These are phyloP conservation scores for Groenewaldozyma salmanticensis DNA, from an alignment of 805 yeast genomes.

Conservation along the genomic window DNA sequence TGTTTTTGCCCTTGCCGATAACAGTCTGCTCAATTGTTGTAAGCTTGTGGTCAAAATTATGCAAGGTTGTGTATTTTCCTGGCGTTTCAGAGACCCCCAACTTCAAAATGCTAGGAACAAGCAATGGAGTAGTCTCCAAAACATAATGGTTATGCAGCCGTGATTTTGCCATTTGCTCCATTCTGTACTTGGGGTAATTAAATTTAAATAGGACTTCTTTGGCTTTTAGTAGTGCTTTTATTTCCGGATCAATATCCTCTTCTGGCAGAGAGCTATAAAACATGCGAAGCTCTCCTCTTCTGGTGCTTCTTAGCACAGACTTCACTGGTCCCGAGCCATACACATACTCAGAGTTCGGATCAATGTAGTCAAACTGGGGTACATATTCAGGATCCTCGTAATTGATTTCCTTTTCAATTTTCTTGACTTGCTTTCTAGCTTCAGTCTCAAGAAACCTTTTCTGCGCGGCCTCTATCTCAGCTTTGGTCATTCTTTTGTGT, in stretches of 20 bases:
- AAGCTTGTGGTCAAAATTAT: conserved; percentile 11
- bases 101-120: conserved; percentile 23
- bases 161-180: conserved; percentile 51
- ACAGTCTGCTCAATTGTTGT: neutral
- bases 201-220: conserved; percentile 31
- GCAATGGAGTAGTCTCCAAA: conserved; percentile 51
- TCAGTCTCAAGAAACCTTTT: neutral
- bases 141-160: conserved; percentile 80
- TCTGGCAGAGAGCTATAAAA: conserved; percentile 38
- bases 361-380: neutral
- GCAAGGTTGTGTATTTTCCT: conserved; percentile 19
- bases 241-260: conserved; percentile 29
- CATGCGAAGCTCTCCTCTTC: conserved; percentile 40
- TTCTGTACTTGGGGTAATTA: conserved; percentile 34
- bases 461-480: neutral
- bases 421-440: neutral
- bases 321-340: conserved; percentile 69
- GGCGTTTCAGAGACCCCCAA: neutral
- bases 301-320: conserved; percentile 53
- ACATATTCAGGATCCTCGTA: conserved; percentile 19
- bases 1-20: neutral
- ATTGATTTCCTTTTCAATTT: neutral
- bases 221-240: conserved; percentile 39
- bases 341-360: conserved; percentile 35
- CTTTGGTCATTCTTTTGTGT: neutral